Evolutionary conservation across 1,284 basidiomycete species (phyloP), one percentile per base, ranked within the genome.

Genomic region (Boletus sp.): DNA sequence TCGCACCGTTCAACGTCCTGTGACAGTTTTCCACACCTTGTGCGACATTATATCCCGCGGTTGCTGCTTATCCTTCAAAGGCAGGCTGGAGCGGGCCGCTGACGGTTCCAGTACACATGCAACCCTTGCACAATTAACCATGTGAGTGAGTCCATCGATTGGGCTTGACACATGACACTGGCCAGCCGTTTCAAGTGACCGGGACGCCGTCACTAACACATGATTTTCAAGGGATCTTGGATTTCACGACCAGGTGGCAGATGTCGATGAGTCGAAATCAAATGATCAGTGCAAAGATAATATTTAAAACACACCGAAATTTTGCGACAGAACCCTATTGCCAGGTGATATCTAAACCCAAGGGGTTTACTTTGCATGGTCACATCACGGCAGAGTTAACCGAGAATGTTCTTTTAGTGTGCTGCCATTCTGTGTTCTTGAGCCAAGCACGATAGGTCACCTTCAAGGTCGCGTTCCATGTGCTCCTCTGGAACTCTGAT

Each of bases 1-100:
- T 56, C 35, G 34, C 41, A 34, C 23, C 27, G n/a, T 29, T 50
- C 29, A 22, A 14, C 25, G 14, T 42, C 54, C 27, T 42, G 37
- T 55, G 51, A 44, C 45, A 35, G 40, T 23, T 58, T 52, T 35
- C 23, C 39, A 29, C 40, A 29, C 39, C n/a, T 23, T 30, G 32
- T 25, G 20, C 32, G 17, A 30, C 13, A 38, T 25, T 36, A 32
- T 29, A 47, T 41, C 30, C 35, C 35, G 36, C 49, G 38, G 32
- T 44, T 30, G 13, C 46, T 39, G 36, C 41, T 41, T 30, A 16
- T 22, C 35, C 19, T 35, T 36, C 9, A 16, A 16, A 14, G 16
- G 16, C 16, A 17, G n/a, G 16, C 32, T 22, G 23, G 39, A 45
- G 27, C 19, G 22, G 32, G 13, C 36, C 22, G 17, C 41, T 33